Conservation (phyloP, 73 alveolate genomes). For the Tetrahymena elliotti region DNA sequence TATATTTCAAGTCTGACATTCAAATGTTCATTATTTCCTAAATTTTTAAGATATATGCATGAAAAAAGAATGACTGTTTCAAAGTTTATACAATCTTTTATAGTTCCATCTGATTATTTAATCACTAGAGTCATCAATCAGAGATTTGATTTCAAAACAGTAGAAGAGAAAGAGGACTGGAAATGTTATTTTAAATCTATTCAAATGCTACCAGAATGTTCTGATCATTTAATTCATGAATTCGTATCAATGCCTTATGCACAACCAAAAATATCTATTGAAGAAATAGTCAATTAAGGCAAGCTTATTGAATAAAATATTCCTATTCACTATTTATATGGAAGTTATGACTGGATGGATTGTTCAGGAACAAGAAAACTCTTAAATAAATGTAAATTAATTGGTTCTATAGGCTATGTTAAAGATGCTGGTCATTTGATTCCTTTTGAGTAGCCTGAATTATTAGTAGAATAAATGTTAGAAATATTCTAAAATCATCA, state of each 20-base stretch:
- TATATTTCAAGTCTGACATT: background rate
- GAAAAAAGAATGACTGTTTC: background rate
- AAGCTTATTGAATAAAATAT: background rate
- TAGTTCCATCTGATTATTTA: background rate
- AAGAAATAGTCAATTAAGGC: background rate
- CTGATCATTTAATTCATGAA: background rate
- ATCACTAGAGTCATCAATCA: background rate
- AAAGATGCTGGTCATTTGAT: background rate
- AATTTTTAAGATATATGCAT: background rate
- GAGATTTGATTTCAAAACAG: background rate
- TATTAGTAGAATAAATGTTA: background rate
- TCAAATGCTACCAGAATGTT: background rate
- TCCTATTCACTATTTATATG: conserved; percentile 17
- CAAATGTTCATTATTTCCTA: background rate
- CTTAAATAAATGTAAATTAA: background rate
- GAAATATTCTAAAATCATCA: background rate
- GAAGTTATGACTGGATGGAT: conserved; percentile 28
- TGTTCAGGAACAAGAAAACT: background rate
- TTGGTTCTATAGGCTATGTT: background rate
- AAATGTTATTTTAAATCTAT: background rate
- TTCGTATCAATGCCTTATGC: background rate
- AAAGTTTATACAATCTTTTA: background rate
- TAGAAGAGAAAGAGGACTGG: background rate
- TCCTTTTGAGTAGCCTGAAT: background rate
- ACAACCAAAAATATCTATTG: background rate